Evolutionary conservation across 768 basidiomycete genomes (phyloP).

Genomic region (Clitopilus hobsonii): DNA sequence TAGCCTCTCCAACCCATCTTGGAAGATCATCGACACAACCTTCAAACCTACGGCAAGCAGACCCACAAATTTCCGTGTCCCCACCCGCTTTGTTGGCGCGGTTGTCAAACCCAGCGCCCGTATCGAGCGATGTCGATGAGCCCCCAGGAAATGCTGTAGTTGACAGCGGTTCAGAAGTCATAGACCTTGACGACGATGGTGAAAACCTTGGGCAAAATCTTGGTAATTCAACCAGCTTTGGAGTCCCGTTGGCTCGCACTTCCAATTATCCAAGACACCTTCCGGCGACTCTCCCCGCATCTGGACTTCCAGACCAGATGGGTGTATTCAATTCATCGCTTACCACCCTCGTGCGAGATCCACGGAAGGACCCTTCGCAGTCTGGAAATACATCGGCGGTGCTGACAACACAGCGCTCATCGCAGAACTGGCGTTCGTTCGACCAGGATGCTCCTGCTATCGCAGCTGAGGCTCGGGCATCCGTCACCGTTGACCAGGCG

Average conservation of each 20-base stretch:
- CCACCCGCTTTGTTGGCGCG: constrained; percentile 16
- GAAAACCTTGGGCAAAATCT: background rate
- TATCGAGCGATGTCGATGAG: background rate
- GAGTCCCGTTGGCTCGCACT: background rate
- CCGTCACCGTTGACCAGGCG: background rate
- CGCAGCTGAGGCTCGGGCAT: background rate
- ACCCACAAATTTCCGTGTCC: background rate
- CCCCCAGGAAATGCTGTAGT: background rate
- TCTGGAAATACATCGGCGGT: too few relatives aligned
- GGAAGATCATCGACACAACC: background rate
- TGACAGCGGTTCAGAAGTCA: background rate
- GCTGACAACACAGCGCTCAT: too few relatives aligned
- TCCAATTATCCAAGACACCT: background rate
- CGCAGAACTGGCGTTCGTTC: too few relatives aligned
- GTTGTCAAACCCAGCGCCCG: constrained; percentile 16
- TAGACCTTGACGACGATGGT: background rate
- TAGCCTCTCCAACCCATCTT: background rate
- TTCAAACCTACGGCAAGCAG: background rate
- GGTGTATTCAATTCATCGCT: background rate
- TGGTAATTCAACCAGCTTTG: background rate
- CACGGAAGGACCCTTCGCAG: background rate
- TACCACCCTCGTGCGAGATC: background rate
- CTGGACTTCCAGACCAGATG: background rate
- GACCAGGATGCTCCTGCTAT: background rate
- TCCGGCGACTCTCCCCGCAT: background rate